Percentiles rank a stretch among this genome's conserved stretches.
Evolutionary conservation across 495 filamentous ascomycete species (phyloP).

Genomic region (Penicillium turbatum): DNA sequence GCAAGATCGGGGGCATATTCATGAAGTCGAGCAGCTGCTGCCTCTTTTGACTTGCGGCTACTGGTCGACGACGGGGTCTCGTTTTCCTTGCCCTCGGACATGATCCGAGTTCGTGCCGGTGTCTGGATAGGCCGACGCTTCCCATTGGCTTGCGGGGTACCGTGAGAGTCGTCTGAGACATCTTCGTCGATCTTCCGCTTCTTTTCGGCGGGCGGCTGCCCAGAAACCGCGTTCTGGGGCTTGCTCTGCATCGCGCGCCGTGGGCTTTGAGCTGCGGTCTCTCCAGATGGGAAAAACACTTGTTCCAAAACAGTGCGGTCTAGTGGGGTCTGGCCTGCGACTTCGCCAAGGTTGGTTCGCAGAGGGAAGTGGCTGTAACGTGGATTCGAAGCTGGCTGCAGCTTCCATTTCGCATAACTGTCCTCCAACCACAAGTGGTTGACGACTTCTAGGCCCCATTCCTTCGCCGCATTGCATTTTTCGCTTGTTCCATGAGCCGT

Average conservation of each 20-base stretch:
- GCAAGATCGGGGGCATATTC: slow-evolving; percentile 76
- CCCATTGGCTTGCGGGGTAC: slow-evolving; percentile 27
- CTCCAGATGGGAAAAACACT: slow-evolving; percentile 48
- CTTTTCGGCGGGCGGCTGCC: slow-evolving; percentile 20
- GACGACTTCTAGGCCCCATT: slow-evolving; percentile 85
- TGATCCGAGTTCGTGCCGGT: slow-evolving; percentile 41
- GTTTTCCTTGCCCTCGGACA: slow-evolving; percentile 70
- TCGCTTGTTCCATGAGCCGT: slow-evolving; percentile 84
- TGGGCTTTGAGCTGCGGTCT: slow-evolving; percentile 20
- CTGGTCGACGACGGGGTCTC: slow-evolving; percentile 73
- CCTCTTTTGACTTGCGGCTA: slow-evolving; percentile 82
- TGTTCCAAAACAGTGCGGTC: slow-evolving; percentile 52
- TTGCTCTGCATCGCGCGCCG: slow-evolving; percentile 35
- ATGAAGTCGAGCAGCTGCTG: slow-evolving; percentile 71
- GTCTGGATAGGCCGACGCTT: slow-evolving; percentile 41
- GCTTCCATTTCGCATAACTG: slow-evolving; percentile 82
- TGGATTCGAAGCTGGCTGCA: slow-evolving; percentile 59
- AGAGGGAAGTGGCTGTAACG: slow-evolving; percentile 79
- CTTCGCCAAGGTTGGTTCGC: slow-evolving; percentile 85
- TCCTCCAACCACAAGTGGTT: slow-evolving; percentile 99
- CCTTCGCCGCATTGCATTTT: slow-evolving; percentile 83
- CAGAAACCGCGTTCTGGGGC: slow-evolving; percentile 30
- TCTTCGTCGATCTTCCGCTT: slow-evolving; percentile 15
- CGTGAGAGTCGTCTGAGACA: slow-evolving; percentile 13
- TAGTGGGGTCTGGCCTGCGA: slow-evolving; percentile 80